Evolutionary conservation across 108 stramenopile species (phyloP), one percentile per base, ranked within the genome.

Genomic region (Cyclotella distinguenda): DNA sequence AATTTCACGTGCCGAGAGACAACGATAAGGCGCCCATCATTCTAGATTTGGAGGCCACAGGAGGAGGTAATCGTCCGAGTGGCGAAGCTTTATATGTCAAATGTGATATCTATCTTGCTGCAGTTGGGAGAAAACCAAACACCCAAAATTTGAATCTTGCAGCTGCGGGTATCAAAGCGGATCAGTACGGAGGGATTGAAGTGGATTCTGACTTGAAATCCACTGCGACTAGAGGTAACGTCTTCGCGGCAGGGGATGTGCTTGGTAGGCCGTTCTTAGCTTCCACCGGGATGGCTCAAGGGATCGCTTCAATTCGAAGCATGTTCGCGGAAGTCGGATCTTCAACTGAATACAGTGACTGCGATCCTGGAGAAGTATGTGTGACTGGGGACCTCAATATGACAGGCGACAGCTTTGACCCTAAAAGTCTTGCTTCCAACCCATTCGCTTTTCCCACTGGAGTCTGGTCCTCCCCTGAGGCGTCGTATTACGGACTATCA

Each of bases 171-270:
- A 82, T 92, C 39, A 69, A 79, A 28, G 54, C 85, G 40, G 90
- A 88, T 61, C 48, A 60, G 15, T 88, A 84, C 63, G 90, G 90
- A 27, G 87, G 87, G 8, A 79, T 92, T 33, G 47, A 57, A 48
- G 87, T 87, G 3, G 87, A 87, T 59, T 60, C 68, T 16, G 33
- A 59, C n/a, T 51, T 89, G 48, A 67, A 77, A 38, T 68, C 82
- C 1, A 85, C 80, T 10, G 72, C 82, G 26, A 64, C 60, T 10
- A 70, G 56, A 4, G 69, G 72, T 10, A 85, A 85, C 61, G 86
- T 93, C 1, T 93, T 82, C 70, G 91, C 86, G 25, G 91, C 91
- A 5, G 91, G 91, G 22, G 91, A 93, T 78, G 86, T 89, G 11
- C 19, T 93, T 25, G 91, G 88, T 3, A 64, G 91, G 15, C 91